A percentile compares a stretch with the other conserved stretches of the same genome.
These are phyloP conservation scores for Kazachstania bromeliacearum DNA, from an alignment of 805 yeast genomes.

Conservation along the genomic window DNA sequence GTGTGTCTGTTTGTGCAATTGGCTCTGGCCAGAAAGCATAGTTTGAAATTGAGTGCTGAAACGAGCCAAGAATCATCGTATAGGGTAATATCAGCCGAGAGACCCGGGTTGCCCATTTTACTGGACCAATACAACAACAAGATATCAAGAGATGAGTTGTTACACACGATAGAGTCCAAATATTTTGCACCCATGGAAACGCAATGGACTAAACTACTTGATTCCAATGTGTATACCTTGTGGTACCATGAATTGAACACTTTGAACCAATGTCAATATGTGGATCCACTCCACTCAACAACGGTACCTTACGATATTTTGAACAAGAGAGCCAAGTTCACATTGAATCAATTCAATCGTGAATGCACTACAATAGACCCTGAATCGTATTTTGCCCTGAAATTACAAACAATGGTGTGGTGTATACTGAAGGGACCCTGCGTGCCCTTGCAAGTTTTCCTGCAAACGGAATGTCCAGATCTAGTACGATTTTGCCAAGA, in stretches of 20 bases:
- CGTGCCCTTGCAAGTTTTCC: background rate
- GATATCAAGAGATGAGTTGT: background rate
- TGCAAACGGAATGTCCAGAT: background rate
- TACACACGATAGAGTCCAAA: background rate
- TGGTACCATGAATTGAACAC: slow-evolving; percentile 1
- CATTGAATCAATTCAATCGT: background rate
- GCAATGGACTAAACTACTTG: background rate
- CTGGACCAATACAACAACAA: background rate
- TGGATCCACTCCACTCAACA: background rate
- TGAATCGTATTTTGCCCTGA: background rate
- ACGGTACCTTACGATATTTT: background rate
- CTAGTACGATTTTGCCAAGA: background rate
- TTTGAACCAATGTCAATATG: background rate
- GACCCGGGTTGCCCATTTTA: slow-evolving; percentile 1
- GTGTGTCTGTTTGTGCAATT: slow-evolving; percentile 41
- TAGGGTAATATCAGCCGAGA: background rate
- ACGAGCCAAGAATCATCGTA: background rate
- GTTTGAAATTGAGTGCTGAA: background rate
- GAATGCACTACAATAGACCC: background rate
- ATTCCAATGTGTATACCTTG: background rate
- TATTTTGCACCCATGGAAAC: background rate
- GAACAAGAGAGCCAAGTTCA: background rate
- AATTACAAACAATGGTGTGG: background rate
- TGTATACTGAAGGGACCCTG: background rate
- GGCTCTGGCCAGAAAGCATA: slow-evolving; percentile 11